Evolutionary conservation across 2,329 filamentous ascomycete genomes (phyloP).

Genomic region (Neoscytalidium dimidiatum): DNA sequence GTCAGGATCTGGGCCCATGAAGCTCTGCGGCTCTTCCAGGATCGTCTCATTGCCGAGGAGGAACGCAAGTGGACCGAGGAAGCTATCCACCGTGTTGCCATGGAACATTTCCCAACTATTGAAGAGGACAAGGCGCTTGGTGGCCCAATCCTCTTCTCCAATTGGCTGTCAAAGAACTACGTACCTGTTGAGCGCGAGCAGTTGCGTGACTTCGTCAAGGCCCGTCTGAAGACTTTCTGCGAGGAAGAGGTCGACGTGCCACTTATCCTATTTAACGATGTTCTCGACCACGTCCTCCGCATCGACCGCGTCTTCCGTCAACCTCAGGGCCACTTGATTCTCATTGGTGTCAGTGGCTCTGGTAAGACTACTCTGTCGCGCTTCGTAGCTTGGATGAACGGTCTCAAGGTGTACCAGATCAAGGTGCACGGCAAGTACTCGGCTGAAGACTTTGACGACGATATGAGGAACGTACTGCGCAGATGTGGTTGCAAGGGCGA

Average conservation of each 20-base stretch:
- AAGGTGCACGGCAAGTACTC: constrained; percentile 99
- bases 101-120: constrained; percentile 93
- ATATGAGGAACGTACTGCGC: constrained; percentile 88
- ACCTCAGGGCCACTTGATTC: constrained; percentile 94
- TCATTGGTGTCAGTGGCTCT: constrained; percentile 97
- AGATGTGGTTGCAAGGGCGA: constrained; percentile 96
- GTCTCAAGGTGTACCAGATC: constrained; percentile 98
- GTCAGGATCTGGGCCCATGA: constrained; percentile 98
- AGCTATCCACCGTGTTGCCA: constrained; percentile 79
- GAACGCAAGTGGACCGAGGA: constrained; percentile 96
- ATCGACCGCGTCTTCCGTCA: constrained; percentile 99
- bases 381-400: constrained; percentile 99
- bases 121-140: constrained; percentile 86
- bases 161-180: constrained; percentile 99
- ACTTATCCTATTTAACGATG: constrained; percentile 98
- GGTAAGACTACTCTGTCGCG: constrained; percentile 97
- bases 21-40: constrained; percentile 92
- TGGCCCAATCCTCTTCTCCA: constrained; percentile 95
- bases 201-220: constrained; percentile 95
- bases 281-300: constrained; percentile 94
- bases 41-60: constrained; percentile 91
- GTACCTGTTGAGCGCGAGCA: constrained; percentile 94
- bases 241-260: constrained; percentile 99
- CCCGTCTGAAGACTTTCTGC: constrained; percentile 95
- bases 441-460: constrained; percentile 97